phyloP scores from a whole-genome alignment of 805 yeast genomes.

The Candida ficus region DNA sequence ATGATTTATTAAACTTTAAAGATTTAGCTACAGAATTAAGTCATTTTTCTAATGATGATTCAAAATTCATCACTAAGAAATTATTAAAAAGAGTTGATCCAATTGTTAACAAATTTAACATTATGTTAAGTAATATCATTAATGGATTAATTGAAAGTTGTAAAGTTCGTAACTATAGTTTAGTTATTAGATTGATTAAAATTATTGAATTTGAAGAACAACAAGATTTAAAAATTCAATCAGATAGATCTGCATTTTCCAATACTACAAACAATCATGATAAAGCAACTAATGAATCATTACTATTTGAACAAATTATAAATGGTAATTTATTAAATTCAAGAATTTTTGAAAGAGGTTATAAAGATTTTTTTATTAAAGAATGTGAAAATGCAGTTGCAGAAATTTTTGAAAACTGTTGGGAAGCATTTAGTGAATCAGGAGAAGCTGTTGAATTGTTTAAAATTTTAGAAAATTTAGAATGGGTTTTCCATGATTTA shows the following conservation, averaged over 20 bases:
- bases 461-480: slow-evolving; percentile 61
- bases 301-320: slow-evolving; percentile 33
- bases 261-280: slow-evolving; percentile 7
- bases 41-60: slow-evolving; percentile 52
- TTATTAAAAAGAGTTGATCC: slow-evolving; percentile 40
- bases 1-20: slow-evolving; percentile 67
- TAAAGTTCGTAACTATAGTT: slow-evolving; percentile 59
- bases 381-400: slow-evolving; percentile 55
- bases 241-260: slow-evolving; percentile 8
- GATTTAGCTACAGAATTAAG: slow-evolving; percentile 68
- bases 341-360: slow-evolving; percentile 47
- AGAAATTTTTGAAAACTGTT: slow-evolving; percentile 65
- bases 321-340: slow-evolving; percentile 32
- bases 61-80: slow-evolving; percentile 56
- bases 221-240: slow-evolving; percentile 57
- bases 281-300: slow-evolving; percentile 20
- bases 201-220: slow-evolving; percentile 76
- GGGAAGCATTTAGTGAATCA: slow-evolving; percentile 43
- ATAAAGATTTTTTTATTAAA: slow-evolving; percentile 54
- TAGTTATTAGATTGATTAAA: slow-evolving; percentile 68
- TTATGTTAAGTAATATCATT: slow-evolving; percentile 57
- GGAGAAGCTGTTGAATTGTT: slow-evolving; percentile 34
- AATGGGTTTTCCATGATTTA: slow-evolving; percentile 83
- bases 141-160: slow-evolving; percentile 67
- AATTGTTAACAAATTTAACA: slow-evolving; percentile 56